Conservation (phyloP, 768 basidiomycete species). For the Leccinum rimulosum region DNA sequence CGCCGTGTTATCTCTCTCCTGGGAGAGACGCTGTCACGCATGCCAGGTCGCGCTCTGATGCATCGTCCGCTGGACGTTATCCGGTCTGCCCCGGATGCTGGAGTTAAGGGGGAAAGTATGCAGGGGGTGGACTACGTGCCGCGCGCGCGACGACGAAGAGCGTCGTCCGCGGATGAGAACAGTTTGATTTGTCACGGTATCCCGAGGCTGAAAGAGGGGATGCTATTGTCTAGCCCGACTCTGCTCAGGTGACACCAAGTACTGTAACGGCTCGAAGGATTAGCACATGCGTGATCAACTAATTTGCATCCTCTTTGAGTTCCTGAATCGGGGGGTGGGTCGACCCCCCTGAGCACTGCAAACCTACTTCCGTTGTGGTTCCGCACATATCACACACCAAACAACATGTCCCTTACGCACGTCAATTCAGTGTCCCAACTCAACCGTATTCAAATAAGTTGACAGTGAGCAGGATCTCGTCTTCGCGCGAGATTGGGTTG, state of each 20-base stretch:
- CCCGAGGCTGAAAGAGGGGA: background rate
- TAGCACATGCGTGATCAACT: background rate
- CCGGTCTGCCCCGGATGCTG: constrained; percentile 8
- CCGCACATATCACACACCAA: background rate
- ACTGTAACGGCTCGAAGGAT: background rate
- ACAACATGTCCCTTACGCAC: constrained; percentile 58
- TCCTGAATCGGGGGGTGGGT: no score
- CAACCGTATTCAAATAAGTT: constrained; percentile 62
- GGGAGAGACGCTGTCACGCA: constrained; percentile 10
- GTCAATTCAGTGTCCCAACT: constrained; percentile 63
- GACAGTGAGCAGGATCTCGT: constrained; percentile 42
- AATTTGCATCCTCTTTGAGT: no score
- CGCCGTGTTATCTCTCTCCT: constrained; percentile 1
- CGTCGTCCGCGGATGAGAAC: constrained; percentile 48
- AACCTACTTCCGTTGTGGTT: no score
- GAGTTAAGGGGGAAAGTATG: background rate
- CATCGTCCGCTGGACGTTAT: constrained; percentile 11
- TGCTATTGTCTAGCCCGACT: background rate
- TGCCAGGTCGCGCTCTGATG: constrained; percentile 24
- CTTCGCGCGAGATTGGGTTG: background rate
- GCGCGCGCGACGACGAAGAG: constrained; percentile 37
- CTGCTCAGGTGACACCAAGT: constrained; percentile 1
- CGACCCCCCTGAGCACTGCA: no score
- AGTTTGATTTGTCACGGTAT: constrained; percentile 9
- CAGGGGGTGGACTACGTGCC: constrained; percentile 12